Evolutionary conservation across 2,329 filamentous ascomycete genomes (phyloP), one percentile per base, ranked within the genome.

Genomic region (Colletotrichum tanaceti): DNA sequence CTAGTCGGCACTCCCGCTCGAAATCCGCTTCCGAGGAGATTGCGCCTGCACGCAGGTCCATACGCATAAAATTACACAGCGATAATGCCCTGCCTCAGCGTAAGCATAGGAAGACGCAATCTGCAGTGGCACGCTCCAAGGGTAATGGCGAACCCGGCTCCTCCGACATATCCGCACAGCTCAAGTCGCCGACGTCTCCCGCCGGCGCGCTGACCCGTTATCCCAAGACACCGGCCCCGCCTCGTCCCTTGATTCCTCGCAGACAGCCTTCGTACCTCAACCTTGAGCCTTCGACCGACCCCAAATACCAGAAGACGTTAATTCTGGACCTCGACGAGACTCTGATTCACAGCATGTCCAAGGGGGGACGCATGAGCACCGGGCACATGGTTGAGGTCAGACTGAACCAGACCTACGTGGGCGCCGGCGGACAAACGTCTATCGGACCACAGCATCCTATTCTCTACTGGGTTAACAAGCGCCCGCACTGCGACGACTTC

Each of bases 361-460:
- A 98, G 78, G 96, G 96, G 38, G 94, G 95, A 61, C 89, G 95
- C 68, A 97, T 97, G 91, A 95, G 93, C 74, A 95, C 93, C 22
- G 96, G 96, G 20, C 96, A 99, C 81, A 99, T 99, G 96, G 94
- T 99, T 60, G 96, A 99, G 82, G 96, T 99, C 71, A 94, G 94
- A 74, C 86, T 97, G 70, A 93, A 92, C 77, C 90, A 90, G 66
- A 90, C 89, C 70, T 82, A 89, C 63, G 87, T 93, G 52, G 90
- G 89, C 63, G 87, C 88, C 55, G 89, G 88, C 39, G 90, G 91
- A 32, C 87, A 90, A 73, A 84, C 89, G 22, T 86, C 85, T 24
- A 82, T 93, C 32, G 93, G 92, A 9, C 93, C 94, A 47, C 95
- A 97, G 76, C 94, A 99, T 77, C 96, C 96, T 1, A 98, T 99